Base-by-base conservation (phyloP, 1,284 basidiomycete genomes). In the Boletus subluridellus region DNA sequence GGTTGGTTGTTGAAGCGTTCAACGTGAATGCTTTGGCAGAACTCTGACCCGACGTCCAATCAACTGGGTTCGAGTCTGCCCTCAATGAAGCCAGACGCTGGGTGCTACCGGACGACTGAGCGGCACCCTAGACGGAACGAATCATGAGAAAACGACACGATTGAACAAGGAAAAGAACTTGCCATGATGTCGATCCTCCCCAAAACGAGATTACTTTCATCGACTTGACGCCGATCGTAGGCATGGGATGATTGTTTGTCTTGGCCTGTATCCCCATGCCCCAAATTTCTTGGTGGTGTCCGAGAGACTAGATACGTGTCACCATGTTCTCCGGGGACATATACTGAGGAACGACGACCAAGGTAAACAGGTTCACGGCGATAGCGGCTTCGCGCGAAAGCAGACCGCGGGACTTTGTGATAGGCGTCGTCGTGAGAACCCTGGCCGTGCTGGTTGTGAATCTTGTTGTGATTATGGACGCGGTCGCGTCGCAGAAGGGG, bases 101-200 rank as follows among this genome's bases (percentile, higher is more conserved):
- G 11, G 28, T 21, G 2, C 39, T 35, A 28, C 45, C 55, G 9
- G 28, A 3, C 7, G 54, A 70, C 58, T 71, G 62, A 46, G 55
- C 35, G 38, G 41, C 32, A 45, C 24, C 58, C 51, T 62, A 37
- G 21, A 41, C 9, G 10, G 7, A 53, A 21, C 8, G 15, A 24
- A 12, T 39, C 1, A 34, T 48, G 14, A 56, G 41, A 28, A 26
- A 54, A 41, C 6, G 37, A 30, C 0, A 49, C 5, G 34, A 44
- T 24, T 3, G 4, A 17, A 15, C 14, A 15, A 15, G 37, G 2
- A 46, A 28, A 46, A 11, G 14, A 57, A 52, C 78, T 59, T 60
- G 79, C 85, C 71, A 80, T 68, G 62, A 86, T 78, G 59, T 79
- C 75, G 44, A 86, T 70, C 9, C 62, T 73, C 9, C 84, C 84